Evolutionary conservation across 345 rosid genomes (phyloP), one percentile per base, ranked within the genome.

Genomic region (Eutrema japonicum): DNA sequence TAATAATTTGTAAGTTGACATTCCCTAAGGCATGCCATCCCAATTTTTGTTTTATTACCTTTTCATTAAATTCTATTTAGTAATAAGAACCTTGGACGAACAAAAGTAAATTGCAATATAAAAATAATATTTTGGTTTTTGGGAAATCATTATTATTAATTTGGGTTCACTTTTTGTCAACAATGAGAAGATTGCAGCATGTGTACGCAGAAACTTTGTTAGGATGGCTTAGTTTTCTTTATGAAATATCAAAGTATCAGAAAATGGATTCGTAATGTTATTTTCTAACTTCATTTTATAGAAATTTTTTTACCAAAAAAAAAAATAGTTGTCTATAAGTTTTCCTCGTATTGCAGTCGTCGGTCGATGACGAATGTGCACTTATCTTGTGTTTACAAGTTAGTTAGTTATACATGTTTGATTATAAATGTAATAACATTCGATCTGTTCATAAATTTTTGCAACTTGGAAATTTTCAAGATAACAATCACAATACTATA

Each of bases 181-280:
- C 29, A 3, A 33, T 16, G 16, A 16, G 16, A 16, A 16, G 16
- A 16, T n/a, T 16, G 16, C 16, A 16, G 16, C 16, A 16, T 16
- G 16, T 16, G 16, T 16, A 6, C 1, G 14, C 45, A 36, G 57
- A 66, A 38, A 29, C 59, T 74, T 56, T 56, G 51, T 55, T 65
- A 7, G 50, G 49, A 30, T 40, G 59, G 42, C 52, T 37, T 29
- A 13, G 14, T 68, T 42, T 49, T 59, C 68, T 50, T 66, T 48
- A 66, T 40, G 78, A 58, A 40, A 74, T 47, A 57, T 13, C 66
- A 2, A 56, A 29, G 36, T 65, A 56, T 66, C 42, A 48, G 8
- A 55, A 66, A 56, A 12, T 16, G 38, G 52, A 57, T 16, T 16
- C 16, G 16, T 16, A 16, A 16, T 16, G 16, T 16, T 16, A 16